Percentiles rank a stretch among this genome's conserved stretches.
Conservation (phyloP, 139 green algal species). For the Tetratostichococcus sp. region DNA sequence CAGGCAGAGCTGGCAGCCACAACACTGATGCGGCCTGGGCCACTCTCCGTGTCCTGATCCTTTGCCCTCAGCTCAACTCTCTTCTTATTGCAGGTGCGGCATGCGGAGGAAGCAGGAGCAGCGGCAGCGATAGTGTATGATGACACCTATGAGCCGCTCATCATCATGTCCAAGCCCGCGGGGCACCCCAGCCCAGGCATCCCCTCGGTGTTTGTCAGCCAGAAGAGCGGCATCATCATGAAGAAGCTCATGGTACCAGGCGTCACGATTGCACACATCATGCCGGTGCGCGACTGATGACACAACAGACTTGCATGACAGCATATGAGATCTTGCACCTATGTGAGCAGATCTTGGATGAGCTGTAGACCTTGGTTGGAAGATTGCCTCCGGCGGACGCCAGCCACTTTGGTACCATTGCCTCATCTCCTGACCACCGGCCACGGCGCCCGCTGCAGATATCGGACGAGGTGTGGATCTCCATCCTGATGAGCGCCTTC, state of each 20-base stretch:
- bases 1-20: too few relatives aligned
- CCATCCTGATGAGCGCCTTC: slow-evolving; percentile 60
- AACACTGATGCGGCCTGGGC: too few relatives aligned
- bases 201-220: slow-evolving; percentile 70
- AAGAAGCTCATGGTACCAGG: slow-evolving; percentile 35
- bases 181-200: slow-evolving; percentile 60
- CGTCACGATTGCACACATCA: slow-evolving; percentile 33
- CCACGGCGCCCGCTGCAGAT: too few relatives aligned
- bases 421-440: too few relatives aligned
- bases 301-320: neutral
- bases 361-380: too few relatives aligned
- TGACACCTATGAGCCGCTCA: slow-evolving; percentile 55
- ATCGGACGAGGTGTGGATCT: slow-evolving; percentile 54
- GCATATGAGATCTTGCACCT: slow-evolving; percentile 27
- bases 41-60: too few relatives aligned
- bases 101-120: slow-evolving; percentile 67
- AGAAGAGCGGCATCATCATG: slow-evolving; percentile 65
- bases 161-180: slow-evolving; percentile 74
- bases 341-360: too few relatives aligned
- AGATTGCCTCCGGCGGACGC: too few relatives aligned
- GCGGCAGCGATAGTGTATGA: slow-evolving; percentile 76
- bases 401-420: too few relatives aligned
- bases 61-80: too few relatives aligned
- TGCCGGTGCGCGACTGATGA: slow-evolving; percentile 57
- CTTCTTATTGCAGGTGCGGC: slow-evolving; percentile 60